Conservation (phyloP, 805 yeast species). For the Suhomyces xylopsoci region DNA sequence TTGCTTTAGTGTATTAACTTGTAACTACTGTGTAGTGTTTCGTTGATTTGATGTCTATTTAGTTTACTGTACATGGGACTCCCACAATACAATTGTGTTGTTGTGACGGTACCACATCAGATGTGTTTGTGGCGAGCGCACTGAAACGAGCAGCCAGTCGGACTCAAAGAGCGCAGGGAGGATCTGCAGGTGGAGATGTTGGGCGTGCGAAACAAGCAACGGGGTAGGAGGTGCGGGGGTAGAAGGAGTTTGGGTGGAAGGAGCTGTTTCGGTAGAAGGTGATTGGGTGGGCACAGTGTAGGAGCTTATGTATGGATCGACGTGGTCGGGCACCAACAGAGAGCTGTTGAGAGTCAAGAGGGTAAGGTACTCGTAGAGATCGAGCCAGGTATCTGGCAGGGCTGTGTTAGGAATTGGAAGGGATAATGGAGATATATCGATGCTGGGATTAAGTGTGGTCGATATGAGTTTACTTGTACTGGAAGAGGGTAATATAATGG, state of each 20-base stretch:
- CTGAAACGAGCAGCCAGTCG: not conserved
- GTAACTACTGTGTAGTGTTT: too few species aligned
- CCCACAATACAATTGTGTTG: slow-evolving; percentile 1
- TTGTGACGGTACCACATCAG: not conserved
- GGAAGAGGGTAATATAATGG: not conserved
- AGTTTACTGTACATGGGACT: not conserved
- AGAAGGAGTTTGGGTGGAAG: too few species aligned
- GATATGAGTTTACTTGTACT: not conserved
- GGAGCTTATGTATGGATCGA: slow-evolving; percentile 6
- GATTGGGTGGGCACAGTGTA: slow-evolving; percentile 4
- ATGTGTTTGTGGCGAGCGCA: not conserved
- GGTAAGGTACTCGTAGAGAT: slow-evolving; percentile 17
- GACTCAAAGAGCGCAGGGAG: not conserved
- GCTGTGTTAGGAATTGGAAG: not conserved
- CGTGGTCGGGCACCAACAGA: slow-evolving; percentile 10
- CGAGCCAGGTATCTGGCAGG: slow-evolving; percentile 7
- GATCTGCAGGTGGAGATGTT: slow-evolving; percentile 1
- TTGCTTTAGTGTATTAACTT: too few species aligned
- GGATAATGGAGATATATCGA: not conserved
- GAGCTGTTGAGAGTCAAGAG: slow-evolving; percentile 15
- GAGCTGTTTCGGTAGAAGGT: too few species aligned
- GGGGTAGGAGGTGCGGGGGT: not conserved
- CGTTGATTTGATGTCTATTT: too few species aligned
- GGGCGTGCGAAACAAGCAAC: not conserved
- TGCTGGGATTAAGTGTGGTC: not conserved